phyloP scores from a whole-genome alignment of 345 rosid genomes.

The Draba incana region DNA sequence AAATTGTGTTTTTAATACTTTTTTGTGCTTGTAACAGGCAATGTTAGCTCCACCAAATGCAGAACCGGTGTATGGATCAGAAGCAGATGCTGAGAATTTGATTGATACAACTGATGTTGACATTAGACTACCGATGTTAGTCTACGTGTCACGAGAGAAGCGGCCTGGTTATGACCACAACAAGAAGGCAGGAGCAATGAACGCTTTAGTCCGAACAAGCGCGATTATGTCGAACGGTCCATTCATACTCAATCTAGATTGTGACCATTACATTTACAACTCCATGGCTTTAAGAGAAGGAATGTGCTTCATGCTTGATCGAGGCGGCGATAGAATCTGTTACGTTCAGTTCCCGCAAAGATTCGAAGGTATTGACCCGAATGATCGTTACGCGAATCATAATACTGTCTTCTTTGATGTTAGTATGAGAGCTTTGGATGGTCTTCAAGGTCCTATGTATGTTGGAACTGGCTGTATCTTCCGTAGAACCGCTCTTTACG shows the following conservation, averaged over 20 bases:
- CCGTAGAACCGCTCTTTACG: conserved; percentile 64
- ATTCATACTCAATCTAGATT: conserved; percentile 67
- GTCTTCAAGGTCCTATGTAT: conserved; percentile 68
- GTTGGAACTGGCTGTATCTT: conserved; percentile 72
- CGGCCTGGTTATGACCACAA: conserved; percentile 68
- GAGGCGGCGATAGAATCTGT: conserved; percentile 63
- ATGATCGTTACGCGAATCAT: conserved; percentile 66
- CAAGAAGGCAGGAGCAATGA: conserved; percentile 80
- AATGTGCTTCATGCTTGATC: conserved; percentile 73
- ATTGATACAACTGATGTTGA: conserved; percentile 61
- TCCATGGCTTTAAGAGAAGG: conserved; percentile 66
- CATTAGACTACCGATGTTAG: conserved; percentile 60
- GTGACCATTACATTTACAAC: conserved; percentile 67
- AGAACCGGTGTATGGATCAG: conserved; percentile 64
- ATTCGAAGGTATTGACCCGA: conserved; percentile 68
- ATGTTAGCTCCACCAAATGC: conserved; percentile 82
- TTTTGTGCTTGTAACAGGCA: conserved; percentile 48
- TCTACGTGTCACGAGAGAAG: conserved; percentile 69
- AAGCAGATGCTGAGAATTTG: conserved; percentile 56
- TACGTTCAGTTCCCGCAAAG: conserved; percentile 73
- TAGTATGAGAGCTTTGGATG: conserved; percentile 70
- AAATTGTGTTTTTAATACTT: no score
- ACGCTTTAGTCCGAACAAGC: conserved; percentile 62
- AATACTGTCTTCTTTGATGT: conserved; percentile 70
- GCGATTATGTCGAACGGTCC: conserved; percentile 77